Evolutionary conservation across 176 grass and related monocot species (phyloP).

Genomic region (Zizania latifolia): DNA sequence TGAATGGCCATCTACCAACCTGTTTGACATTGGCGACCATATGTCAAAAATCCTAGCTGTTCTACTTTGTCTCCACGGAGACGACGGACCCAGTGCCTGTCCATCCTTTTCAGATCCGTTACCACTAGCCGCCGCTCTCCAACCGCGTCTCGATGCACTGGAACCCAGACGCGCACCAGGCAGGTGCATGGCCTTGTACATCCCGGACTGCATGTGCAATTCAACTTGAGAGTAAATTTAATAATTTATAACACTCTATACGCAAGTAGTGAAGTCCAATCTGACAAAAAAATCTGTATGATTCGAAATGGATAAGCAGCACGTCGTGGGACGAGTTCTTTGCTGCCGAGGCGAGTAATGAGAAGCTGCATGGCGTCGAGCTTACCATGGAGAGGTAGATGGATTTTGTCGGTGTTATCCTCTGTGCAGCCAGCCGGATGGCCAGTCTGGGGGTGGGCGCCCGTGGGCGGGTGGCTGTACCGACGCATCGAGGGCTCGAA

Average conservation of each 20-base stretch:
- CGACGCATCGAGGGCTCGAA: background rate
- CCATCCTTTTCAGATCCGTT: conserved; percentile 18
- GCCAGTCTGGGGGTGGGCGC: too few species aligned
- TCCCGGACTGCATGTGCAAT: background rate
- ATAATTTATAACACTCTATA: too few species aligned
- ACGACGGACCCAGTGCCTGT: too few species aligned
- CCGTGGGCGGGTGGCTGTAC: conserved; percentile 1
- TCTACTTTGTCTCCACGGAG: conserved; percentile 35
- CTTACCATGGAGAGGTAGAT: background rate
- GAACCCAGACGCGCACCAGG: too few species aligned
- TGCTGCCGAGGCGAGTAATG: too few species aligned
- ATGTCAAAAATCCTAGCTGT: conserved; percentile 35
- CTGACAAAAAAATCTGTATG: too few species aligned
- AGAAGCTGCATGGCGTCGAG: too few species aligned
- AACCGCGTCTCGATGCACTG: background rate
- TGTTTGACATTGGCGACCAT: conserved; percentile 29
- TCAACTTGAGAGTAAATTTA: too few species aligned
- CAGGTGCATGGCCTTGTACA: too few species aligned
- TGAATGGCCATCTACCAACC: conserved; percentile 32
- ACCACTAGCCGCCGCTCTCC: background rate
- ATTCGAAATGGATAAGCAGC: too few species aligned
- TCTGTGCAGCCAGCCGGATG: conserved; percentile 15
- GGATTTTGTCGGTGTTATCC: conserved; percentile 9
- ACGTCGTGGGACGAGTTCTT: too few species aligned
- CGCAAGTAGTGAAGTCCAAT: too few species aligned